These are phyloP conservation scores for Phytophthora cryptogea DNA, from an alignment of 352 stramenopile species.

Conservation along the genomic window DNA sequence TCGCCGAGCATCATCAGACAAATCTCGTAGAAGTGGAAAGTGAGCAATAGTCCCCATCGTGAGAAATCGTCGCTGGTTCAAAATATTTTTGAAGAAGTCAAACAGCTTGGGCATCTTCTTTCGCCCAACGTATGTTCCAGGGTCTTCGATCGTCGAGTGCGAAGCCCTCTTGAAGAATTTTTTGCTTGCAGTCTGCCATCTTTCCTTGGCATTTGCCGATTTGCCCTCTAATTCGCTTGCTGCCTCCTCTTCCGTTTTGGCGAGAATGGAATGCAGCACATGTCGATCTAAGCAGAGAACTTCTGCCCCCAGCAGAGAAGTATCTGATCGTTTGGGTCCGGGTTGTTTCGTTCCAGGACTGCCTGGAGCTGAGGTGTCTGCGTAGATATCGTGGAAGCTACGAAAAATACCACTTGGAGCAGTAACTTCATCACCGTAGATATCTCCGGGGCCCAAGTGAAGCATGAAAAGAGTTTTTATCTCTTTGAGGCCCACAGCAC, in stretches of 20 bases:
- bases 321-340: neutral
- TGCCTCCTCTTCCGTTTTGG: constrained; percentile 56
- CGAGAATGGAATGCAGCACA: constrained; percentile 36
- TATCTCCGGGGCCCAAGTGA: constrained; percentile 44
- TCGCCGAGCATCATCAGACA: constrained; percentile 42
- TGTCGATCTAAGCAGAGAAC: constrained; percentile 48
- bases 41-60: constrained; percentile 60
- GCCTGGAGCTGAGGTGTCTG: constrained; percentile 14
- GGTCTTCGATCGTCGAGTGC: constrained; percentile 16
- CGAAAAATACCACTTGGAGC: constrained; percentile 34
- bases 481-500: constrained; percentile 22
- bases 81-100: constrained; percentile 67
- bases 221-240: constrained; percentile 47
- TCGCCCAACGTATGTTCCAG: neutral
- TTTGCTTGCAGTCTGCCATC: constrained; percentile 57
- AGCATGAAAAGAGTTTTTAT: constrained; percentile 42
- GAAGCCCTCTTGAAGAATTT: constrained; percentile 29
- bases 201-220: constrained; percentile 40
- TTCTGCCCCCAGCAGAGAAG: constrained; percentile 15
- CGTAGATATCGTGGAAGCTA: constrained; percentile 47
- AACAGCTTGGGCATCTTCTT: constrained; percentile 58
- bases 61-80: constrained; percentile 67
- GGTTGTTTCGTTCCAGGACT: neutral
- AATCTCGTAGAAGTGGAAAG: constrained; percentile 47
- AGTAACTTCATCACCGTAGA: constrained; percentile 61